Base-by-base conservation (phyloP, 23 red algal species). In the Gracilaria domingensis region DNA sequence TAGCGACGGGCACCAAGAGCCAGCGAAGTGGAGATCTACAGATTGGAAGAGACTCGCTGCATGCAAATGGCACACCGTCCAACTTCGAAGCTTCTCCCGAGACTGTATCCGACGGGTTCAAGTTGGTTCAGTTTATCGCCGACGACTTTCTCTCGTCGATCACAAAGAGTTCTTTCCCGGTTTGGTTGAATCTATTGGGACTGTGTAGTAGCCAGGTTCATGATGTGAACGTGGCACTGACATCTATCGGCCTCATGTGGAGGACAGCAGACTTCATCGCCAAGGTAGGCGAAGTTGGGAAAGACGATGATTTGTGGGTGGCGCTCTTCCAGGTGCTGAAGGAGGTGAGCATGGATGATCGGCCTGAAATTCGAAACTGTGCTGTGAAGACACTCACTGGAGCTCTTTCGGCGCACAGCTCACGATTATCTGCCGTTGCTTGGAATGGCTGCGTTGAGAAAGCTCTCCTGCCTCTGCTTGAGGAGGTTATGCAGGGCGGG, bases 371-470 rank as follows among this genome's bases (percentile, higher is more conserved):
- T 72, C 72, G 93, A 36, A 87, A 95, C 64, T 87, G 84, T 62
- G 84, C 93, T 14, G 85, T 95, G 24, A 87, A 88, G 61, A 95
- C 93, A 11, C 66, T 95, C n/a, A 95, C 93, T 9, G 84, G 93
- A 0, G 75, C 84, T 23, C 69, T 88, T 37, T 39, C 75, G 0
- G 85, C 93, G 20, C 93, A 95, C 48, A 82, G 85, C 55, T 75
- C 69, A 1, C 73, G 53, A 12, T 65, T 95, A 29, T 83, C 84
- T 16, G 93, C 93, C 16, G 59, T 72, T 7, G 85, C 93, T 1
- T 95, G 93, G 93, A 87, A 83, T 34, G 77, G 85, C 28, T 95
- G 93, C 57, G 78, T 84, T 25, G 77, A 66, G 20, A 55, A 69
- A 30, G 84, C 93, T 23, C 55, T 95, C 56, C 42, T 95, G 11